Base-by-base conservation (phyloP, 164 flowering plant species). In the Kalanchoe fedtschenkoi region DNA sequence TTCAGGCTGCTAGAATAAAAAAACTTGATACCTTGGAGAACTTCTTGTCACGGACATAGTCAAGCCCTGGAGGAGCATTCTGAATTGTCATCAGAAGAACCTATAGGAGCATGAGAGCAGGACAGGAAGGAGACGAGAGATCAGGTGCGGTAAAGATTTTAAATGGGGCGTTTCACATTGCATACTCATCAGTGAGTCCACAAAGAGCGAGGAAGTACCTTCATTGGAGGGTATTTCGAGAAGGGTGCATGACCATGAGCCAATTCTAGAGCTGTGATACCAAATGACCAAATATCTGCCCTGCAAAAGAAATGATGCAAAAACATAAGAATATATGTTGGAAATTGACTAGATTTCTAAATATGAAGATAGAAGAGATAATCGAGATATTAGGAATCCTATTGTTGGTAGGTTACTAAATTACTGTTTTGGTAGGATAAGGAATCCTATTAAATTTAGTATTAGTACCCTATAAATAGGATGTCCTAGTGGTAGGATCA, bases 31-130 rank as follows among this genome's bases (percentile, higher is more conserved):
- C 99, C 96, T 91, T 91, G 22, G 99, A 95, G 68, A 95, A 95
- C 72, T 63, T 89, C 73, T 83, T 95, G 67, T 95, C 99, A 63
- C 97, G 87, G 46, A 91, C 99, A 79, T 91, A 95, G 72, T 95
- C 99, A 68, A 95, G 91, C 62, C 82, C 79, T 58, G 93, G 87
- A 57, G 88, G 92, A 38, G 85, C 89, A 79, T 90, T 87, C 65
- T 90, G 89, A 55, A 84, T 80, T 70, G 89, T 84, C 89, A 84
- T 84, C 47, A 84, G 67, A 34, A 84, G 89, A 69, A 84, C 89
- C 89, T 84, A 60, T 38, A 6, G 15, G 33, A n/a, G 41, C 43
- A 38, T 60, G 34, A 61, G 61, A 22, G 15, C 1, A 61, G 19
- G 21, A 51, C 8, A 29, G 34, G 1, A 56, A 0, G 62, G 21